phyloP scores from a whole-genome alignment of 495 filamentous ascomycete species.

The Neurospora tetrasperma region DNA sequence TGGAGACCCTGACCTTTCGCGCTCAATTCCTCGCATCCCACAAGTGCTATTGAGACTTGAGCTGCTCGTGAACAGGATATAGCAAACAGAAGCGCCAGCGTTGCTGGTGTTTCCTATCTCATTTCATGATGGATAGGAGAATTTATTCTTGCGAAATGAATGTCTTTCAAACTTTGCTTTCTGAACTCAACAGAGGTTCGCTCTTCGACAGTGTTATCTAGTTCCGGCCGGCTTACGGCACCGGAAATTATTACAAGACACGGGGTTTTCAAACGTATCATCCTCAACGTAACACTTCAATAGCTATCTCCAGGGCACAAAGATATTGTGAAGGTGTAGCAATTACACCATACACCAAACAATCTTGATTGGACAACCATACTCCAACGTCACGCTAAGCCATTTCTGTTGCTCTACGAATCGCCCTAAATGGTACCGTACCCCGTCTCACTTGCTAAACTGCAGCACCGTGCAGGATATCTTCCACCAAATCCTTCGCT shows the following conservation, averaged over 20 bases:
- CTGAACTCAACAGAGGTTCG: background rate
- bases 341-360: background rate
- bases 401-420: background rate
- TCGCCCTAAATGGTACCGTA: background rate
- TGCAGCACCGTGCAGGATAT: background rate
- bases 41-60: background rate
- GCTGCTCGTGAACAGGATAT: background rate
- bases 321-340: background rate
- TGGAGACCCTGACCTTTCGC: background rate
- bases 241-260: background rate
- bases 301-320: background rate
- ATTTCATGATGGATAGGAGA: background rate
- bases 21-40: background rate
- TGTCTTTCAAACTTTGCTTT: background rate
- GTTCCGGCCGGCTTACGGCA: background rate
- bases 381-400: background rate
- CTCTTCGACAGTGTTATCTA: background rate
- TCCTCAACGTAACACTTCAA: background rate
- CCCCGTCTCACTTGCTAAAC: background rate
- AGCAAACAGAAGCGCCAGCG: too few relatives aligned
- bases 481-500: background rate
- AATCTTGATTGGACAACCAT: background rate
- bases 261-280: background rate
- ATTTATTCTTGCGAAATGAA: background rate
- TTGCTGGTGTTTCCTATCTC: background rate